Conservation (phyloP, 2,329 filamentous ascomycete genomes). For the Alternaria brassicae region DNA sequence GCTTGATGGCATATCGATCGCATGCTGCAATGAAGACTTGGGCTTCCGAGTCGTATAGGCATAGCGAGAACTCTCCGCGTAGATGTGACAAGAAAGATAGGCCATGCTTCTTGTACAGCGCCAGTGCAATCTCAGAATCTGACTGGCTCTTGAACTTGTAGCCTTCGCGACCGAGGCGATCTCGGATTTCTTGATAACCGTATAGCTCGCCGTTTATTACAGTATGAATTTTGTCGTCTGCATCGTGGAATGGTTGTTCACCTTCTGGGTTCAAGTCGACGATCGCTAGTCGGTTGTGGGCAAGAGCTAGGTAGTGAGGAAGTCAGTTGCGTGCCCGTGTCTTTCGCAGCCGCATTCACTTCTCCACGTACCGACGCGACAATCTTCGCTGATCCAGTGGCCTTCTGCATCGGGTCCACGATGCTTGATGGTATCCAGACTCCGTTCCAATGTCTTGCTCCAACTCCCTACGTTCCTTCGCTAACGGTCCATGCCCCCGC, state of each 20-base stretch:
- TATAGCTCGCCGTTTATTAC: slow-evolving; percentile 70
- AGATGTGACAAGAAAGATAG: slow-evolving; percentile 56
- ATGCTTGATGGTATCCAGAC: slow-evolving; percentile 47
- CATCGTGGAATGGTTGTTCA: slow-evolving; percentile 37
- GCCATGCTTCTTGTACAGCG: slow-evolving; percentile 57
- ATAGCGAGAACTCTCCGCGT: slow-evolving; percentile 63
- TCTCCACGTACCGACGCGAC: slow-evolving; percentile 49
- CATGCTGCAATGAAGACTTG: slow-evolving; percentile 56
- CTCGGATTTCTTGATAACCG: slow-evolving; percentile 57
- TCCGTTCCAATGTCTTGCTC: slow-evolving; percentile 20
- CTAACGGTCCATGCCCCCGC: slow-evolving; percentile 18
- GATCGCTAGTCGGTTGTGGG: slow-evolving; percentile 38
- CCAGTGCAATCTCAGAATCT: slow-evolving; percentile 62
- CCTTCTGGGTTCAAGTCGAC: slow-evolving; percentile 32
- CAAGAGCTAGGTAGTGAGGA: slow-evolving; percentile 24
- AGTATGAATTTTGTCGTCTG: slow-evolving; percentile 53
- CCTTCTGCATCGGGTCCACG: slow-evolving; percentile 57
- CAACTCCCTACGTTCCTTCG: slow-evolving; percentile 5
- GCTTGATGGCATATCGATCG: slow-evolving; percentile 66
- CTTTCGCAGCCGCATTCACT: neutral
- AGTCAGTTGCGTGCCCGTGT: slow-evolving; percentile 16
- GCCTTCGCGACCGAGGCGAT: slow-evolving; percentile 38
- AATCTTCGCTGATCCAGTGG: slow-evolving; percentile 56
- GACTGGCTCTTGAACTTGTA: slow-evolving; percentile 57
- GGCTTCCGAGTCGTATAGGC: slow-evolving; percentile 58